A percentile compares a stretch with the other conserved stretches of the same genome.
These are phyloP conservation scores for Cercospora canescens DNA, from an alignment of 2,329 filamentous ascomycete species.

Conservation along the genomic window DNA sequence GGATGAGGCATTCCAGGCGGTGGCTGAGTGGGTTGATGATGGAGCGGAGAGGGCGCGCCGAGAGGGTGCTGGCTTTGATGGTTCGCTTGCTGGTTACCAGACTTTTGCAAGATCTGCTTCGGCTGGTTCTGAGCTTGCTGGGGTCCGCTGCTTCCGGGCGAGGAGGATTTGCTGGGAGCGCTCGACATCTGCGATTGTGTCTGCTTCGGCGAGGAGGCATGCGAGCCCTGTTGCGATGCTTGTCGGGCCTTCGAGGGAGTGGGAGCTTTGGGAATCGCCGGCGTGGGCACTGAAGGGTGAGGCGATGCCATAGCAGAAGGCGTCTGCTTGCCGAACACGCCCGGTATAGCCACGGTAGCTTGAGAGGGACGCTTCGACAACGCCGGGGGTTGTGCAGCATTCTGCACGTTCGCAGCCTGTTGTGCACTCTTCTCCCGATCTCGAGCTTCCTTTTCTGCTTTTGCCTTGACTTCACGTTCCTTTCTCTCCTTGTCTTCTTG, in stretches of 20 bases:
- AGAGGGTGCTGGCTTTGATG: constrained; percentile 44
- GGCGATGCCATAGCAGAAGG: constrained; percentile 68
- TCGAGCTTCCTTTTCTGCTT: constrained; percentile 43
- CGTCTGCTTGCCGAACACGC: constrained; percentile 55
- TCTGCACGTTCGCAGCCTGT: constrained; percentile 38
- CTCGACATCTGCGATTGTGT: constrained; percentile 53
- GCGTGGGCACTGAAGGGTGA: constrained; percentile 75
- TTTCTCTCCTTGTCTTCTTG: constrained; percentile 58
- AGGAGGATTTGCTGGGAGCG: constrained; percentile 54
- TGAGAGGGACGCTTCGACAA: constrained; percentile 61
- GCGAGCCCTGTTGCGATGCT: constrained; percentile 74
- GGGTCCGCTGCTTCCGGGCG: constrained; percentile 60
- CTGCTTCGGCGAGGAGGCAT: constrained; percentile 67
- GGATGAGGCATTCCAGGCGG: constrained; percentile 57
- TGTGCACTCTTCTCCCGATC: constrained; percentile 43
- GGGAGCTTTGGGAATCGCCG: constrained; percentile 77
- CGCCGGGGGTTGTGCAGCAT: constrained; percentile 38
- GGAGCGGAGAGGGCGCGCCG: constrained; percentile 40
- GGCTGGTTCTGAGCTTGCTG: constrained; percentile 66
- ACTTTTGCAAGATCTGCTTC: constrained; percentile 64
- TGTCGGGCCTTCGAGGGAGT: constrained; percentile 77
- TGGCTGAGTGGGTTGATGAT: constrained; percentile 60
- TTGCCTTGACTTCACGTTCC: constrained; percentile 60
- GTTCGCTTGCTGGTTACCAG: constrained; percentile 54
- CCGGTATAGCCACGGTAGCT: constrained; percentile 53